Base-by-base conservation (phyloP, 805 yeast species). In the Sugiyamaella lignohabitans region DNA sequence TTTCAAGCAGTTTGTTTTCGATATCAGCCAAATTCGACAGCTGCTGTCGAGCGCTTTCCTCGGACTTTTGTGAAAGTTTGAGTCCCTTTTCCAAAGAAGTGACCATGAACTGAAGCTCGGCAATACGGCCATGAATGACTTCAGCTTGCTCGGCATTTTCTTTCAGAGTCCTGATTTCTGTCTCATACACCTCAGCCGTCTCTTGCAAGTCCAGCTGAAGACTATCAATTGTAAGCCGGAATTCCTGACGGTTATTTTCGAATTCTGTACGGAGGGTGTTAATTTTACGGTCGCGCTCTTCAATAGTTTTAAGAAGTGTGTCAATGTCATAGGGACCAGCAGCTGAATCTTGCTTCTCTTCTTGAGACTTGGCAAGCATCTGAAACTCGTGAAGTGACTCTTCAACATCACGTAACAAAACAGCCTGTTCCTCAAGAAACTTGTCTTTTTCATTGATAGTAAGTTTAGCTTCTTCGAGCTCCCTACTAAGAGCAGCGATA, bases 321-420 rank as follows among this genome's bases (percentile, higher is more conserved):
- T 59, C 43, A 55, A 43, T n/a, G 40, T 45, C 44, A 50, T 59
- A 38, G 42, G 23, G 23, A 63, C 59, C 21, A 54, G 27, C 22
- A 34, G 30, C 62, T 58, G 49, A 59, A 53, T 8, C 40, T 29
- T 29, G 45, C 14, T 48, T 27, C 4, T 40, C 44, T 23, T 39
- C 45, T 19, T 50, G 52, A 11, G 52, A 37, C 24, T 29, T 43
- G 10, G 55, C 52, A 30, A 60, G 45, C 24, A 44, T 38, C 39
- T 59, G 57, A 20, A 59, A 54, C 40, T 77, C 78, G 37, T 68
- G 68, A 2, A 78, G 71, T 1, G 78, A 72, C 6, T 60, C 55
- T 52, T 73, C 75, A 53, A 78, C 59, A 21, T 77, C 81, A 42
- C 64, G 62, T 38, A 79, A 62, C 40, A 77, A 69, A n/a, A 59